Conservation (phyloP, 2,329 filamentous ascomycete genomes). For the Fusarium sp. region DNA sequence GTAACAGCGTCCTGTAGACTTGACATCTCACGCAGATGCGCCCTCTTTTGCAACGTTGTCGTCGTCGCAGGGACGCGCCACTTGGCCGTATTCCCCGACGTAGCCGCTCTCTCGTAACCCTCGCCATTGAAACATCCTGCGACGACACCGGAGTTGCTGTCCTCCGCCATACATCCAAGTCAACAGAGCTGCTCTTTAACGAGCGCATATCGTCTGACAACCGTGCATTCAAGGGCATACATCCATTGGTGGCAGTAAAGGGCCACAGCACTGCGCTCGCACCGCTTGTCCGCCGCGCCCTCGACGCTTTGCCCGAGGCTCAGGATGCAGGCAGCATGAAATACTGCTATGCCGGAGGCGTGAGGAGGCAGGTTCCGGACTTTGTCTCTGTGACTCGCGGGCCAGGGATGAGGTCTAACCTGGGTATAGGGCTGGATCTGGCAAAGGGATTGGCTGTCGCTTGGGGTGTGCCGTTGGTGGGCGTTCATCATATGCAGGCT, state of each 20-base stretch:
- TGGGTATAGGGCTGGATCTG: constrained; percentile 80
- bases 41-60: constrained; percentile 13
- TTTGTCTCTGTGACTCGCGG: constrained; percentile 91
- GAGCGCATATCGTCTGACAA: constrained; percentile 84
- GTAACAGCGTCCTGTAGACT: neutral
- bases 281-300: constrained; percentile 70
- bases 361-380: constrained; percentile 66
- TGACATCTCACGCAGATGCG: constrained; percentile 28
- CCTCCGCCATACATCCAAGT: constrained; percentile 64
- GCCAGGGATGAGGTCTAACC: constrained; percentile 84
- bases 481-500: constrained; percentile 96
- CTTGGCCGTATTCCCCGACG: neutral
- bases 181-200: constrained; percentile 76
- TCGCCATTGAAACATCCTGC: constrained; percentile 86
- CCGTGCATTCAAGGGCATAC: constrained; percentile 76
- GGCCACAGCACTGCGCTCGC: constrained; percentile 80
- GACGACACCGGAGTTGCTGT: constrained; percentile 94
- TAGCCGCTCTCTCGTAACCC: constrained; percentile 57
- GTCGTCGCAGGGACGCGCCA: constrained; percentile 1
- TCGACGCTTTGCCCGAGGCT: constrained; percentile 59
- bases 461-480: constrained; percentile 83
- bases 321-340: neutral
- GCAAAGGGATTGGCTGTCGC: constrained; percentile 89
- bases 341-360: constrained; percentile 20
- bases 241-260: constrained; percentile 77